Base-by-base conservation (phyloP, 768 basidiomycete species). In the Naganishia kalamii region DNA sequence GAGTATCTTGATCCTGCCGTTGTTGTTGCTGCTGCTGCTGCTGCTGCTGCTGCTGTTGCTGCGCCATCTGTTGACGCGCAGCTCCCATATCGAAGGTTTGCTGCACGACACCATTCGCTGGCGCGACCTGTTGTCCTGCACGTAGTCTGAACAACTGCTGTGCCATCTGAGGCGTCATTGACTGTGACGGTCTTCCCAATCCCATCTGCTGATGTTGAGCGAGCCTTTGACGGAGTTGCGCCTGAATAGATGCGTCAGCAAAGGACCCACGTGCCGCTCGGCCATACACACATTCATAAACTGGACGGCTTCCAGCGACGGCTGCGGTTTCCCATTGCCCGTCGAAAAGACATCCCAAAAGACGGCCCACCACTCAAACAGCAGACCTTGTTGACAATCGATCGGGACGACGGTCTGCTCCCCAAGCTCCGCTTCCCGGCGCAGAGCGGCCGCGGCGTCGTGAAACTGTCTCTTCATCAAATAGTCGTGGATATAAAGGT, bases 401-500 rank as follows among this genome's bases (percentile, higher is more conserved):
- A 80, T 74, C 4, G 79, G 79, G 10, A 72, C 73, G 33, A 70
- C 63, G 29, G 72, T 70, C 0, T 69, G 68, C n/a, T 72, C 65
- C 4, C 71, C 72, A 19, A 79, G 63, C 4, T 70, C 70, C 11
- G 75, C 75, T 57, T 79, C 78, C 3, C 50, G 60, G 30, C 70
- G 65, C 33, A 80, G 70, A 17, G 76, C 68, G 12, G 71, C 69
- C 12, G 78, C 78, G 3, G 78, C 68, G 6, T 66, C 68, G 17
- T 60, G 65, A 44, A 74, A 77, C 29, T 72, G 71, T 54, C 78
- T 71, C 65, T 80, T 80, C 25, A 71, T 21, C 40, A 78, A 72
- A 62, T 78, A 80, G 65, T 80, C 79, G 66, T 75, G 69, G 43
- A 80, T 78, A 61, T 79, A 80, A 43, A 79, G 60, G 66, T 75